phyloP scores from a whole-genome alignment of 1,284 basidiomycete species.

The Inonotus obliquus region DNA sequence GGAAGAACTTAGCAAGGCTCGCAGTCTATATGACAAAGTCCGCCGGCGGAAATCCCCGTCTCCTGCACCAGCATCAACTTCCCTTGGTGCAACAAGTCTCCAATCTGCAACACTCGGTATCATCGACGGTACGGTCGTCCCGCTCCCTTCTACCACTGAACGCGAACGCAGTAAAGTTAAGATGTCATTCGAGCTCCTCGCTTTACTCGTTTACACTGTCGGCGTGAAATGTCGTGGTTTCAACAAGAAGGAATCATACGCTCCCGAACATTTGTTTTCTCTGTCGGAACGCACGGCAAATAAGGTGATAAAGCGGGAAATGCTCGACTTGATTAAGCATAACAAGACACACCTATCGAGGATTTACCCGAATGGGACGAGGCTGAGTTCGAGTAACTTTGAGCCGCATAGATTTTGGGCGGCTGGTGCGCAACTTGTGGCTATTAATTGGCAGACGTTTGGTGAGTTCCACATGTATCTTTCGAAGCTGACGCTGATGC shows the following conservation, averaged over 20 bases:
- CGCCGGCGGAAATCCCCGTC: slow-evolving; percentile 20
- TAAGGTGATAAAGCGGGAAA: slow-evolving; percentile 52
- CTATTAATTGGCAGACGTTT: slow-evolving; percentile 97
- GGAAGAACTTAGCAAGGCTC: slow-evolving; percentile 16
- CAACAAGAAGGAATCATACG: slow-evolving; percentile 87
- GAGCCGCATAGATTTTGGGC: slow-evolving; percentile 89
- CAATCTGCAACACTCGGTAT: neutral
- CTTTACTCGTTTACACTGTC: slow-evolving; percentile 89
- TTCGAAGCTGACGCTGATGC: neutral
- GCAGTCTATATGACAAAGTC: slow-evolving; percentile 27
- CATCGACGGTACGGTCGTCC: neutral
- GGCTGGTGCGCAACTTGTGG: slow-evolving; percentile 89
- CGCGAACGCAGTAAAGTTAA: slow-evolving; percentile 39
- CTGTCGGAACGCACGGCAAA: slow-evolving; percentile 85
- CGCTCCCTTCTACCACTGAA: neutral
- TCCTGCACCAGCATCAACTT: neutral
- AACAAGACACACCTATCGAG: slow-evolving; percentile 82
- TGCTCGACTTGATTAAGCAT: slow-evolving; percentile 85
- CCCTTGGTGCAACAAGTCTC: neutral
- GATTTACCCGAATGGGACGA: slow-evolving; percentile 84
- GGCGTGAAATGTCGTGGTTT: slow-evolving; percentile 94
- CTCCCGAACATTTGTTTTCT: slow-evolving; percentile 87
- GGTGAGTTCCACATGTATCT: slow-evolving; percentile 43
- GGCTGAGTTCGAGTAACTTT: slow-evolving; percentile 86
- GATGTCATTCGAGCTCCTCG: slow-evolving; percentile 73